Conservation (phyloP, 371 early-diverging fungal species). For the Cokeromyces recurvatus region DNA sequence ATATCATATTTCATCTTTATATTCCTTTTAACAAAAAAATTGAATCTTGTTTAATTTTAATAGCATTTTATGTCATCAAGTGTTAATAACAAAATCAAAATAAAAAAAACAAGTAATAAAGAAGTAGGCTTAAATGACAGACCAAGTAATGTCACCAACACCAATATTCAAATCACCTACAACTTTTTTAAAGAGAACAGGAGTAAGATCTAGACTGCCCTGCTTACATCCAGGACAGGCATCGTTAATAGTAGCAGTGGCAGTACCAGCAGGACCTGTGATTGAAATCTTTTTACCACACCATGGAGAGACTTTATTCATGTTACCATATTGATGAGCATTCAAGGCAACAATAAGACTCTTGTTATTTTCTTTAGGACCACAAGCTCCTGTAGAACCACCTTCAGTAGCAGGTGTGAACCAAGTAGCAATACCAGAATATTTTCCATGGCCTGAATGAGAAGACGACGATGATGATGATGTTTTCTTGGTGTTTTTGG, state of each 20-base stretch:
- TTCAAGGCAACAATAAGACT: slow-evolving; percentile 21
- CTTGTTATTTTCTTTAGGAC: slow-evolving; percentile 10
- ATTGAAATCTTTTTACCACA: slow-evolving; percentile 13
- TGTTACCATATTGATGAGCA: background rate
- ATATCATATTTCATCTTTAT: no score
- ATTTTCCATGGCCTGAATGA: no score
- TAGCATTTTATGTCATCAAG: no score
- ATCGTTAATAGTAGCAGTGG: slow-evolving; percentile 18
- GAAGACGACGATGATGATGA: no score
- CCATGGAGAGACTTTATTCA: background rate
- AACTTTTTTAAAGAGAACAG: slow-evolving; percentile 48
- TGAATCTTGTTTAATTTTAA: no score
- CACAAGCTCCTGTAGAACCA: slow-evolving; percentile 10
- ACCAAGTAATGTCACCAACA: slow-evolving; percentile 21
- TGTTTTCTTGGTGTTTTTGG: no score
- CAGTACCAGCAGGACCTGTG: slow-evolving; percentile 8
- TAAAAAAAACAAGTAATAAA: no score
- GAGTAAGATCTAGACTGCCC: slow-evolving; percentile 49
- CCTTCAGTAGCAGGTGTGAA: slow-evolving; percentile 21
- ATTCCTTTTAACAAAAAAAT: no score
- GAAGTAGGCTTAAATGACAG: no score
- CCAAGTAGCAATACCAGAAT: slow-evolving; percentile 6
- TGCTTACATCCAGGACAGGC: slow-evolving; percentile 19
- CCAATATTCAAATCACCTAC: slow-evolving; percentile 20
- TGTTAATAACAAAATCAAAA: no score